Evolutionary conservation across 805 yeast genomes (phyloP).

Genomic region (Cyberlindnera euphorbiae): DNA sequence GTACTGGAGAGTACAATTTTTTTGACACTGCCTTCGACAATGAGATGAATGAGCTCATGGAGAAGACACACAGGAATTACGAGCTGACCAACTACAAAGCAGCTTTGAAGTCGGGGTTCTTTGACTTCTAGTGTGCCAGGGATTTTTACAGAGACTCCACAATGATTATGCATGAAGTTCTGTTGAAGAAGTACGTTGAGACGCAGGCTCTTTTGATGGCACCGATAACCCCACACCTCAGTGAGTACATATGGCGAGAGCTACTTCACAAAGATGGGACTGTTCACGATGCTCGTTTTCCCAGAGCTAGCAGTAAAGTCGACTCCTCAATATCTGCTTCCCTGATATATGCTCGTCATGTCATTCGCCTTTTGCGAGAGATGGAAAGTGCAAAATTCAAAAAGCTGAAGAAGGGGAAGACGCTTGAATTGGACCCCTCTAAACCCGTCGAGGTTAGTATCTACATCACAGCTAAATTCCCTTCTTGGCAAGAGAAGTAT

Average conservation of each 20-base stretch:
- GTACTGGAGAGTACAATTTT: slow-evolving; percentile 53
- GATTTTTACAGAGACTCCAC: slow-evolving; percentile 87
- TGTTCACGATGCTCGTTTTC: slow-evolving; percentile 76
- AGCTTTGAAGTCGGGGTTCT: slow-evolving; percentile 86
- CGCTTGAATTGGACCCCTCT: slow-evolving; percentile 62
- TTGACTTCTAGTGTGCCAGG: slow-evolving; percentile 91
- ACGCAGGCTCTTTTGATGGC: slow-evolving; percentile 77
- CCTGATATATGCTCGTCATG: slow-evolving; percentile 69
- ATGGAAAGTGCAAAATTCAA: slow-evolving; percentile 79
- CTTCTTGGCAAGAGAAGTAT: slow-evolving; percentile 86
- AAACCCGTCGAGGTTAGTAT: slow-evolving; percentile 70
- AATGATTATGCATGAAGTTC: slow-evolving; percentile 74
- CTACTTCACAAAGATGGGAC: slow-evolving; percentile 59
- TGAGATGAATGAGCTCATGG: slow-evolving; percentile 82
- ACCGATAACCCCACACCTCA: slow-evolving; percentile 94
- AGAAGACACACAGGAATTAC: slow-evolving; percentile 67
- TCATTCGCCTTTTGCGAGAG: slow-evolving; percentile 84
- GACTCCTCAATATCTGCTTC: slow-evolving; percentile 60
- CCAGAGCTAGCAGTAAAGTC: slow-evolving; percentile 63
- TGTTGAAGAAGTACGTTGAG: slow-evolving; percentile 48
- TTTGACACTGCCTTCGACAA: slow-evolving; percentile 89
- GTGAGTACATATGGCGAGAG: slow-evolving; percentile 85
- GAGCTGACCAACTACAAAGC: slow-evolving; percentile 73
- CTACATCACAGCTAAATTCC: slow-evolving; percentile 73
- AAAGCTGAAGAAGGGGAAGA: slow-evolving; percentile 63